A percentile compares a stretch with the other conserved stretches of the same genome.
These are phyloP conservation scores for Ceratocystis lukuohia DNA, from an alignment of 2,329 filamentous ascomycete genomes.

Conservation along the genomic window DNA sequence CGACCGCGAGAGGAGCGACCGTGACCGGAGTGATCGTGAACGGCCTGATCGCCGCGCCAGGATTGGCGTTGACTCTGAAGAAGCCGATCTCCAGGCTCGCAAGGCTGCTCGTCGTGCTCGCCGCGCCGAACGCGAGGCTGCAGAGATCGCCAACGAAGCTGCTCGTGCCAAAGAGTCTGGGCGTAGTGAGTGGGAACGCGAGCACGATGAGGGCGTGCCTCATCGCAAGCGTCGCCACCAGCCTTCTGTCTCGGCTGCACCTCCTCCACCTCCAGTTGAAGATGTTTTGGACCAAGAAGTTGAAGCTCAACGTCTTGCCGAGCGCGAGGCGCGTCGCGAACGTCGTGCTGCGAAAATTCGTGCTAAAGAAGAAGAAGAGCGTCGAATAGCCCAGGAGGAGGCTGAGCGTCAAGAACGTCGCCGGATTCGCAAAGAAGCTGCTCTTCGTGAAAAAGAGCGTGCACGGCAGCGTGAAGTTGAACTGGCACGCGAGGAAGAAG, in stretches of 20 bases:
- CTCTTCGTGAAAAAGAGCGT: constrained; percentile 35
- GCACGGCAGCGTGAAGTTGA: constrained; percentile 38
- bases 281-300: background rate
- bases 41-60: constrained; percentile 38
- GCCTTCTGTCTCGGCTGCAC: background rate
- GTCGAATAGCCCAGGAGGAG: constrained; percentile 40
- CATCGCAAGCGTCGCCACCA: background rate
- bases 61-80: constrained; percentile 35
- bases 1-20: constrained; percentile 35
- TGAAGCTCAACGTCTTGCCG: constrained; percentile 5
- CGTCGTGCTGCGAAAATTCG: constrained; percentile 1
- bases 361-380: constrained; percentile 24
- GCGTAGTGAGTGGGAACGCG: constrained; percentile 30
- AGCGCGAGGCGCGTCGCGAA: constrained; percentile 2
- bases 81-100: constrained; percentile 47
- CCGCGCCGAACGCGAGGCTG: constrained; percentile 38
- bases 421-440: constrained; percentile 35
- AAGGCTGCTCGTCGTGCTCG: constrained; percentile 48
- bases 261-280: constrained; percentile 1
- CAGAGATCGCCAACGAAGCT: constrained; percentile 43
- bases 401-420: constrained; percentile 38
- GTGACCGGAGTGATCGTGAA: constrained; percentile 36
- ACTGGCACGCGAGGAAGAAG: constrained; percentile 35
- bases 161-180: constrained; percentile 36
- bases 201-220: background rate